These are phyloP conservation scores for Sanguinoderma infundibulare DNA, from an alignment of 1,284 basidiomycete genomes.

Conservation along the genomic window DNA sequence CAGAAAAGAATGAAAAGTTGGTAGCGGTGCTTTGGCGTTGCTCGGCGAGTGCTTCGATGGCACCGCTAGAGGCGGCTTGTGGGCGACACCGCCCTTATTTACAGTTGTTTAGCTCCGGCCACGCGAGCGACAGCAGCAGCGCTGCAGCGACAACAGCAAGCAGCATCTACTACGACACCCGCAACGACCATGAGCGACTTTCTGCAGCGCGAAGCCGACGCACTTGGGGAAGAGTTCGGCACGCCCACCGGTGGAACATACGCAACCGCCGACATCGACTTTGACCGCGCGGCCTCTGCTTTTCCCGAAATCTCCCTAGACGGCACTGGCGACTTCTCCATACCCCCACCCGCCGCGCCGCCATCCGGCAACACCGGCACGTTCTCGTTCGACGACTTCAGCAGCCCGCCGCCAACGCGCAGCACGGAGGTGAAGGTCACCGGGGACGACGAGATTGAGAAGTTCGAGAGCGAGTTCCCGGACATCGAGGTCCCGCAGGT, in stretches of 20 bases:
- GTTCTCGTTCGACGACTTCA: conserved; percentile 73
- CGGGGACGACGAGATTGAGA: conserved; percentile 85
- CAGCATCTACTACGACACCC: not conserved
- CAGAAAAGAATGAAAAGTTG: too few species aligned
- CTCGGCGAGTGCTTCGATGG: too few species aligned
- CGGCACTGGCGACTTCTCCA: conserved; percentile 55
- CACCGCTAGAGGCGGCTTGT: too few species aligned
- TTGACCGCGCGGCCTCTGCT: conserved; percentile 77
- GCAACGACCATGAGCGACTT: conserved; percentile 36
- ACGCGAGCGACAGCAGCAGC: not conserved
- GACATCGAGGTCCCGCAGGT: conserved; percentile 73
- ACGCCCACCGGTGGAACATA: conserved; percentile 34
- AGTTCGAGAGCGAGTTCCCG: conserved; percentile 92
- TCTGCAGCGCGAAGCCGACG: conserved; percentile 39
- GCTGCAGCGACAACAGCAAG: not conserved
- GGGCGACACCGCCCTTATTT: not conserved
- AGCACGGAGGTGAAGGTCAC: conserved; percentile 76
- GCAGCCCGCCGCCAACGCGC: conserved; percentile 47
- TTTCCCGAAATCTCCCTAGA: conserved; percentile 88
- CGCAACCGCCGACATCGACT: conserved; percentile 61
- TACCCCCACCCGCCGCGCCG: conserved; percentile 39
- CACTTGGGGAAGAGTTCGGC: conserved; percentile 40
- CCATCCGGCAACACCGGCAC: conserved; percentile 35
- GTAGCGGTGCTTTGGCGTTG: too few species aligned
- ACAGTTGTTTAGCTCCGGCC: too few species aligned